These are phyloP conservation scores for Scleroderma bovista DNA, from an alignment of 768 basidiomycete species.

Conservation along the genomic window DNA sequence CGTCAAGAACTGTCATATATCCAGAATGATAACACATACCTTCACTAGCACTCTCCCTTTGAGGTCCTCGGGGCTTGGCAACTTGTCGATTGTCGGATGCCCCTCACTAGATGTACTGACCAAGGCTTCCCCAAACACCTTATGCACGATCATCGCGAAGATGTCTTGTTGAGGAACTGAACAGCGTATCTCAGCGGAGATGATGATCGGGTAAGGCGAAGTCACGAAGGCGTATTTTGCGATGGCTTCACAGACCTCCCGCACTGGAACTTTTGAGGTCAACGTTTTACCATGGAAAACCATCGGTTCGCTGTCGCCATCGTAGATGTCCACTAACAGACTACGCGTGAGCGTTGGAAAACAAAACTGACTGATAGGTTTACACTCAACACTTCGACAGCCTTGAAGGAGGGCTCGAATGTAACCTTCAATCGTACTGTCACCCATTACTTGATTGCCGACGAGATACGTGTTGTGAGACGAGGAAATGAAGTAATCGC, in stretches of 20 bases:
- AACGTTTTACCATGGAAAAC: constrained; percentile 89
- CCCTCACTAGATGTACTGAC: constrained; percentile 46
- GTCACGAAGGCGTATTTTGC: constrained; percentile 85
- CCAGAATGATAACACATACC: constrained; percentile 33
- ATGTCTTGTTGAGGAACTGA: constrained; percentile 70
- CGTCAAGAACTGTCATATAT: neutral
- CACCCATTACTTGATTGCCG: constrained; percentile 81
- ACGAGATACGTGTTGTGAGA: constrained; percentile 93
- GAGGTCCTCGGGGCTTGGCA: constrained; percentile 86
- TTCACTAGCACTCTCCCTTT: constrained; percentile 80
- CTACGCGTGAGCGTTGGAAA: neutral
- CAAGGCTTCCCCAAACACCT: constrained; percentile 51
- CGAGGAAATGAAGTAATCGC: constrained; percentile 84
- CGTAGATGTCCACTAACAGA: constrained; percentile 85
- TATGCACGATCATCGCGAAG: constrained; percentile 68
- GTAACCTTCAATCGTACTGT: constrained; percentile 88
- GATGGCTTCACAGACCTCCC: constrained; percentile 80
- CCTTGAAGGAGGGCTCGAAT: constrained; percentile 85
- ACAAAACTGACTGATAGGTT: constrained; percentile 17
- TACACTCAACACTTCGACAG: constrained; percentile 92
- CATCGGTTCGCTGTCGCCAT: constrained; percentile 79
- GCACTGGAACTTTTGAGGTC: constrained; percentile 74
- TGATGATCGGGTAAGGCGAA: constrained; percentile 87
- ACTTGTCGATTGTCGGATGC: constrained; percentile 37
- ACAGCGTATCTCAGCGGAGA: constrained; percentile 92